Evolutionary conservation across 2,329 filamentous ascomycete species (phyloP).

Genomic region (Aspergillus intermedius): DNA sequence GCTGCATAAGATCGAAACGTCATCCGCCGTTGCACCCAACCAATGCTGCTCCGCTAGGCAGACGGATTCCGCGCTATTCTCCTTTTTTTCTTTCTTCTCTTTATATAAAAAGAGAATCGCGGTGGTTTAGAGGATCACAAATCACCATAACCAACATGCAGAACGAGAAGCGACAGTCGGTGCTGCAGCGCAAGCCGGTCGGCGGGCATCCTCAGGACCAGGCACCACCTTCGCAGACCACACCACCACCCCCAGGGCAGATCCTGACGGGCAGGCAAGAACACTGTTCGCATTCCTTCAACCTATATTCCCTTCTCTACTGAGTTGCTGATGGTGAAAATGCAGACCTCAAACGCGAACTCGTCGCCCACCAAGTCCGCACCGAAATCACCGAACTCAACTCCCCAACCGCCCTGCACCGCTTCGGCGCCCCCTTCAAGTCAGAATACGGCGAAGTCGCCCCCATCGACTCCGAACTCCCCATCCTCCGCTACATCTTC

Average conservation of each 20-base stretch:
- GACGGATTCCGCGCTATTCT: not conserved
- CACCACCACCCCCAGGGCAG: conserved; percentile 47
- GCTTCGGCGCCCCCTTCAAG: conserved; percentile 92
- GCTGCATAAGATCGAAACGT: not conserved
- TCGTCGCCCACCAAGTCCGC: conserved; percentile 81
- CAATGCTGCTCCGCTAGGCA: not conserved
- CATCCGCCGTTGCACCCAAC: not conserved
- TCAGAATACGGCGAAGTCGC: conserved; percentile 89
- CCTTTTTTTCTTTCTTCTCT: not conserved
- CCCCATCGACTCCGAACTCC: conserved; percentile 87
- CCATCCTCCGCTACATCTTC: conserved; percentile 92
- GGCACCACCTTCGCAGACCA: not conserved
- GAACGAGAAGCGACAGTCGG: not conserved
- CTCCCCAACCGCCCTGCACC: conserved; percentile 85
- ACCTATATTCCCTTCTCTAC: too few species aligned
- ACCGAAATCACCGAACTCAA: conserved; percentile 90
- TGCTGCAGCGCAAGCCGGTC: conserved; percentile 1
- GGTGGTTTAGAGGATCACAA: too few species aligned
- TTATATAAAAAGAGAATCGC: too few species aligned
- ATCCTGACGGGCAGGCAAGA: conserved; percentile 92
- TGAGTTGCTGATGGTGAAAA: not conserved
- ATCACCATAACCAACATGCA: not conserved
- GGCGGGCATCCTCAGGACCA: conserved; percentile 5
- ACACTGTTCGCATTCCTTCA: conserved; percentile 61
- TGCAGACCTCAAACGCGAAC: conserved; percentile 87